Evolutionary conservation across 176 grass and related monocot species (phyloP), one percentile per base, ranked within the genome.

Genomic region (Leersia perrieri): DNA sequence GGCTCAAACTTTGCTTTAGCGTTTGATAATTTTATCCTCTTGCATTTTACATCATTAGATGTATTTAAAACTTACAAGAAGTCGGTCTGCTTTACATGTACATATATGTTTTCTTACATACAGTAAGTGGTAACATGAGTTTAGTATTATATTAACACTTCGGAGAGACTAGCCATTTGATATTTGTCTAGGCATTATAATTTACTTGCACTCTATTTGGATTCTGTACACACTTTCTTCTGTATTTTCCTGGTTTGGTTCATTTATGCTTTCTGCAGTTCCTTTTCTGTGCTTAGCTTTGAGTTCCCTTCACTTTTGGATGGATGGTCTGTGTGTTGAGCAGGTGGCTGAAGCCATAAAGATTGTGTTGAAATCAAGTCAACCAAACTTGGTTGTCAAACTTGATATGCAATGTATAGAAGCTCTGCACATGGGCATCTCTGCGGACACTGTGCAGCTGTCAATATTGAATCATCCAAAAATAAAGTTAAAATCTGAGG

Each of bases 391-490:
- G 77, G 75, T 64, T 55, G 81, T 98, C 33, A 85, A 87, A 80
- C 92, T 98, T 83, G 92, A 98, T 85, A 89, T 92, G 88, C 63
- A 88, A 70, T 30, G 25, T 57, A 92, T 98, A 85, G 77, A 98
- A 77, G 60, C 31, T 55, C 80, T 94, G 70, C 75, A 91, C 64
- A 85, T 89, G 82, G 80, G 86, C 65, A 89, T 98, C 66, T 83
- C 88, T 88, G 61, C 85, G 23, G 86, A 92, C 14, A 84, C 90
- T 62, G 95, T 98, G 13, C 78, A 92, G 51, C 70, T 85, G 14
- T 92, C 95, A 70, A 98, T 98, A 62, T 77, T 98, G 86, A 91
- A 88, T 73, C 92, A 98, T 93, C 83, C 83, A 77, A 98, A 93
- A 87, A 77, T 94, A 14, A 98, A 98, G 80, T 80, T 98, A 83